Evolutionary conservation across 2,329 filamentous ascomycete genomes (phyloP), one percentile per base, ranked within the genome.

Genomic region (Hymenoscyphus repandus): DNA sequence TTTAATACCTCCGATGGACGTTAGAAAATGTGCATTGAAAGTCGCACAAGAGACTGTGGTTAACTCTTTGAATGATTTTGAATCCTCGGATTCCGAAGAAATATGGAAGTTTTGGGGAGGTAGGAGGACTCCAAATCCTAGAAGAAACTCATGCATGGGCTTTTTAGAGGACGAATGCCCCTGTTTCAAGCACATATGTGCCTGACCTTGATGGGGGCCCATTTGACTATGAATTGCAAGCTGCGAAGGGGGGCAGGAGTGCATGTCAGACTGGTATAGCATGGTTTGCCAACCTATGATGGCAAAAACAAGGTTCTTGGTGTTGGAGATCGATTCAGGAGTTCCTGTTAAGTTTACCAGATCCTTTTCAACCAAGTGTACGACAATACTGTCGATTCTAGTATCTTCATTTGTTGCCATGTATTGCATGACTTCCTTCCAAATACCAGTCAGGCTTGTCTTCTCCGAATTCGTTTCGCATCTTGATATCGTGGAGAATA

Each of bases 251-350:
- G 34, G 52, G 41, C 44, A 50, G n/a, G 33, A n/a, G n/a, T 54
- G 6, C 39, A 27, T 49, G 52, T 41, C 55, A 18, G 58, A 52
- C 13, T 45, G 52, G 44, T 61, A 64, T 5, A 62, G 54, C 56
- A 62, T 62, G 10, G 59, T 61, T 38, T 60, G 56, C 59, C 56
- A 64, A 22, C 59, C 61, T 9, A 62, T 44, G 13, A 63, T 49
- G 18, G 56, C 51, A 45, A 64, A 62, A 9, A 64, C 55, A 15
- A 62, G 50, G 34, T 53, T 43, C 41, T 39, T 51, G 5, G 48
- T 50, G 20, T 51, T 30, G 12, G 41, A 20, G 6, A 45, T 20
- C 20, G 45, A 20, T 17, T 55, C 36, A 41, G 36, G 10, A 36
- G 18, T 48, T 39, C 22, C 18, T 59, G 9, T 34, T 13, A 34